Percentiles rank a stretch among this genome's conserved stretches.
Conservation (phyloP, 2,329 filamentous ascomycete species). For the Claviceps pazoutovae region DNA sequence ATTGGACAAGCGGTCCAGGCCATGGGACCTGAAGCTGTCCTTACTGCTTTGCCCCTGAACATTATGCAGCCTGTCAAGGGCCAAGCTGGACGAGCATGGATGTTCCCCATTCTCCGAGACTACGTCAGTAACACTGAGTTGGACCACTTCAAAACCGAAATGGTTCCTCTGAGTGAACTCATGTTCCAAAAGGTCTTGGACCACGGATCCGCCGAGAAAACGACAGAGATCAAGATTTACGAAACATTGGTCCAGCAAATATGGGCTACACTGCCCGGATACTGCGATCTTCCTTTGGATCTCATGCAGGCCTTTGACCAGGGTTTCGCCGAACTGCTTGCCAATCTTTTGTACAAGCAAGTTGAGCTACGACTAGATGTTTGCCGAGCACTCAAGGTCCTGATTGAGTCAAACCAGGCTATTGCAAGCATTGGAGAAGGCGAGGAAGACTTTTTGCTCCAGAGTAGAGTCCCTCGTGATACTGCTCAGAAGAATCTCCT, state of each 20-base stretch:
- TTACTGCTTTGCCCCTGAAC: conserved; percentile 75
- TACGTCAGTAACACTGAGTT: conserved; percentile 80
- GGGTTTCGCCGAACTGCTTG: conserved; percentile 73
- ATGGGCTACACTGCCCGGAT: conserved; percentile 86
- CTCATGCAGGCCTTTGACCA: conserved; percentile 67
- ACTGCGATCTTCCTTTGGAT: conserved; percentile 85
- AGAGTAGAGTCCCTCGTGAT: conserved; percentile 62
- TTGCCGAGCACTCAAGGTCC: conserved; percentile 69
- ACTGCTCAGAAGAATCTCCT: conserved; percentile 66
- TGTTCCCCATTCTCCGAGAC: conserved; percentile 82
- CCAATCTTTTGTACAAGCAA: conserved; percentile 87
- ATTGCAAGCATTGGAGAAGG: conserved; percentile 55
- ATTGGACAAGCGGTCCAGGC: conserved; percentile 76
- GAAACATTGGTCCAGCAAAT: conserved; percentile 92
- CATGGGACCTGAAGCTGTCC: conserved; percentile 76
- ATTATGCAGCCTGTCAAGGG: conserved; percentile 62
- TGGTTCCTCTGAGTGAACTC: conserved; percentile 77
- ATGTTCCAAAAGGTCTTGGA: conserved; percentile 85
- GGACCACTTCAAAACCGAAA: conserved; percentile 68
- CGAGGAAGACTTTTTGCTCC: conserved; percentile 60
- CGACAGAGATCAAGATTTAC: conserved; percentile 93
- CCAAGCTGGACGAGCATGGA: conserved; percentile 80
- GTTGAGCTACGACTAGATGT: conserved; percentile 75
- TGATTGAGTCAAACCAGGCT: conserved; percentile 85
- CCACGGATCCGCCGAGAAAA: conserved; percentile 70